Evolutionary conservation across 345 rosid genomes (phyloP), one percentile per base, ranked within the genome.

Genomic region (Salix brachista): DNA sequence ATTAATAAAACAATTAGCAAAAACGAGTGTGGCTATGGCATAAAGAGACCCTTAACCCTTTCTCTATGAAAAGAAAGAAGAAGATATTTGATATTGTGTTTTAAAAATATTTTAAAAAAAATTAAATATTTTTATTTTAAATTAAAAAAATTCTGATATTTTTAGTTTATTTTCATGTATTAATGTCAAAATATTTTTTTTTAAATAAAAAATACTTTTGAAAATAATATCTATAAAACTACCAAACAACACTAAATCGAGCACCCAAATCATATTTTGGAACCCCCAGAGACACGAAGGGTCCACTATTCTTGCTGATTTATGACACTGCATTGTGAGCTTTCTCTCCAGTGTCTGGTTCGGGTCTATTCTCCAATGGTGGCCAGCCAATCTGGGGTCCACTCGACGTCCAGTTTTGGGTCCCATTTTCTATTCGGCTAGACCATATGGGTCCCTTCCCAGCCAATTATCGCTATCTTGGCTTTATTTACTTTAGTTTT

Each of bases 331-430:
- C 69, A 77, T 76, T 41, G 77, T 72, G 32, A 74, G 39, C 9
- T 52, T 78, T 62, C 39, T 56, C 64, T 21, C 23, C 44, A 18
- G 26, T 75, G 81, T 76, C 74, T 73, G 79, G 73, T 13, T 46
- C 68, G 82, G 78, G 78, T 80, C 85, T 72, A 30, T 13, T n/a
- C 54, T 73, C 71, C 71, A 72, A 68, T 78, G 7, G 72, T 34
- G 75, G 82, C 77, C 74, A 79, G 83, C 84, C 83, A 79, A 48
- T 78, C 54, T 21, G 13, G 79, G 50, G 68, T 78, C 83, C 65
- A 39, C 60, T 17, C 73, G 7, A 41, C 60, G 7, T 18, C 42
- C 39, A 36, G 2, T 23, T 39, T 9, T 52, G 66, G 58, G 75
- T 74, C 41, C 16, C 52, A 30, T 4, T 60, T 17, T 16, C 23